A percentile compares a stretch with the other conserved stretches of the same genome.
Conservation (phyloP, 2,329 filamentous ascomycete species). For the Sordariomycetes sp. region DNA sequence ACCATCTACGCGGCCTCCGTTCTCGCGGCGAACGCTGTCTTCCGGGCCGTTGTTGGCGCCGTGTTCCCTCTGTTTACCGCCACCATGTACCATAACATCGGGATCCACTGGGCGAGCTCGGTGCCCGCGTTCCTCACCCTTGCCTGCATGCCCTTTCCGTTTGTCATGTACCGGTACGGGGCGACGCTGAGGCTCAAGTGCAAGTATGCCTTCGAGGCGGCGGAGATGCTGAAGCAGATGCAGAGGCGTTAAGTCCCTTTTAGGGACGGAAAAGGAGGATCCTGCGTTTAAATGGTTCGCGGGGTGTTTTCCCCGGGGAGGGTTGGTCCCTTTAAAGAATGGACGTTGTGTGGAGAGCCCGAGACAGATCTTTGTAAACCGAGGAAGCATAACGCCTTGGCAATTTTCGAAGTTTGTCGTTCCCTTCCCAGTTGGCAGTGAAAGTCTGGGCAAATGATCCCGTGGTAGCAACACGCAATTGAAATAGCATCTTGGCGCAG, state of each 20-base stretch:
- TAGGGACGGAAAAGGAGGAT: too few species aligned
- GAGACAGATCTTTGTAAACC: too few species aligned
- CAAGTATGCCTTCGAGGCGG: slow-evolving; percentile 2
- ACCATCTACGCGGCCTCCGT: slow-evolving; percentile 69
- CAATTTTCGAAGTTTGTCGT: too few species aligned
- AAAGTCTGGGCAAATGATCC: too few species aligned
- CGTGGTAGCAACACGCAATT: too few species aligned
- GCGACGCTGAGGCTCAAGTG: slow-evolving; percentile 8
- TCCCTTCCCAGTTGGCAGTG: too few species aligned
- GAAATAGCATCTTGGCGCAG: too few species aligned
- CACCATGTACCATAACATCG: slow-evolving; percentile 45
- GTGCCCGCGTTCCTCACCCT: slow-evolving; percentile 66
- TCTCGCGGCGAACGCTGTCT: slow-evolving; percentile 60
- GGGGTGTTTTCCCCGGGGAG: too few species aligned
- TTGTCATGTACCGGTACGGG: slow-evolving; percentile 68
- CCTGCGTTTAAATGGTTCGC: too few species aligned
- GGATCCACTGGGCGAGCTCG: slow-evolving; percentile 66
- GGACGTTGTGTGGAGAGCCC: too few species aligned
- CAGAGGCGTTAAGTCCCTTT: neutral
- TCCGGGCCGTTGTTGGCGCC: slow-evolving; percentile 62
- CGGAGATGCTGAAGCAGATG: neutral
- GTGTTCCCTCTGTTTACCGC: slow-evolving; percentile 65
- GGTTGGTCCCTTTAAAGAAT: too few species aligned
- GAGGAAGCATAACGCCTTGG: too few species aligned
- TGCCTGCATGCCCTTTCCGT: slow-evolving; percentile 62